A percentile compares a stretch with the other conserved stretches of the same genome.
These are phyloP conservation scores for Plectosphaerella plurivora DNA, from an alignment of 2,329 filamentous ascomycete genomes.

Conservation along the genomic window DNA sequence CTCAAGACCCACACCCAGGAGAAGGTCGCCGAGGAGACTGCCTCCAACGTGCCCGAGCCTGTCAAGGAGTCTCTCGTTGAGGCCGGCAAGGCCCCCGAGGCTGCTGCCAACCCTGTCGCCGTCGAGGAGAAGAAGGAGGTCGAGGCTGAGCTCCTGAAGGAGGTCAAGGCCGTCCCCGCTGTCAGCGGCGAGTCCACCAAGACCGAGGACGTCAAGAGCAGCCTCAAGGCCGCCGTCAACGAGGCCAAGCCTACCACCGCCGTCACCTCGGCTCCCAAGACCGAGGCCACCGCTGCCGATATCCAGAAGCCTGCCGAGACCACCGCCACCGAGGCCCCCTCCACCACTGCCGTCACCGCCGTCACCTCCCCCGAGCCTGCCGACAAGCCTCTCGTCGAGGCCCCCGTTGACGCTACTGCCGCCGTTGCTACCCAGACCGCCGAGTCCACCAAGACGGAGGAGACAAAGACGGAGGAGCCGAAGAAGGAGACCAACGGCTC, in stretches of 20 bases:
- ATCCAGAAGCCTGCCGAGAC: background rate
- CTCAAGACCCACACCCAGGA: slow-evolving; percentile 39
- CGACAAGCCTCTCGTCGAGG: slow-evolving; percentile 6
- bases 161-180: slow-evolving; percentile 44
- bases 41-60: slow-evolving; percentile 47
- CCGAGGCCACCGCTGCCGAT: slow-evolving; percentile 11
- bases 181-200: slow-evolving; percentile 15
- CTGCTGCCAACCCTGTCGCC: slow-evolving; percentile 61
- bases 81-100: slow-evolving; percentile 63
- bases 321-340: background rate
- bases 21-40: slow-evolving; percentile 36
- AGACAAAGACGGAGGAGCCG: slow-evolving; percentile 9
- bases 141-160: slow-evolving; percentile 68
- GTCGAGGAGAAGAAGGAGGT: slow-evolving; percentile 72
- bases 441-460: slow-evolving; percentile 3
- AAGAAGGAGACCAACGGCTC: slow-evolving; percentile 14
- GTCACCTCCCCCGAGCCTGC: slow-evolving; percentile 9
- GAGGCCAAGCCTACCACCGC: slow-evolving; percentile 18
- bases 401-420: background rate
- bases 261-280: slow-evolving; percentile 4
- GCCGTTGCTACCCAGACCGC: too few relatives aligned
- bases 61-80: slow-evolving; percentile 55
- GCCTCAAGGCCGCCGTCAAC: slow-evolving; percentile 19
- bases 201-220: slow-evolving; percentile 16
- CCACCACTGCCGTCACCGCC: background rate